Base-by-base conservation (phyloP, 441 rosid genomes). In the Syzygium syzygioides region DNA sequence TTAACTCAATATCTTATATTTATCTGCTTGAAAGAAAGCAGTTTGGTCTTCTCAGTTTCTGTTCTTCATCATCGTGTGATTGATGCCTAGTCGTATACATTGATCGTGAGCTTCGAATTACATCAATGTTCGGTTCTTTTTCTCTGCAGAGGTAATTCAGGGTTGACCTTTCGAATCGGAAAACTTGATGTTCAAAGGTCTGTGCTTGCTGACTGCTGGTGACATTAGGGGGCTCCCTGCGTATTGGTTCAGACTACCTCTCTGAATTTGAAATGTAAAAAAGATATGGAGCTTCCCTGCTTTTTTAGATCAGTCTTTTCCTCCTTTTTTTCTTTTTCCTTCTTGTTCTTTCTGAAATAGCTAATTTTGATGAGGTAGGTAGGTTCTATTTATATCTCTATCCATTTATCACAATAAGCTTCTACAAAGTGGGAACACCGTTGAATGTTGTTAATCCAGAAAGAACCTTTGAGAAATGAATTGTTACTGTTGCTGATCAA, bases 61-160 rank as follows among this genome's bases (percentile, higher is more conserved):
- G 50, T 53, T 88, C 56, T 62, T 64, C 41, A 57, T 87, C 76
- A 66, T 87, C 79, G 37, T 64, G 68, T 56, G 85, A 62, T 88
- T 62, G 80, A 37, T 71, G 28, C 41, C 80, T 71, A 12, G 80
- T 71, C 80, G 12, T 23, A 25, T 71, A 37, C 52, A 37, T 71
- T 23, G 83, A 71, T 37, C 50, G 14, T 71, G 37, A 20, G 83
- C 50, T 71, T 37, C 48, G 52, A 71, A 71, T 71, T 37, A 71
- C n/a, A 37, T 37, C 83, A 37, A 71, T 28, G 41, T 20, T 56
- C 10, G 10, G 14, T 59, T 85, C 54, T 28, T 53, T 84, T 37
- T 50, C 45, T 86, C 25, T 90, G 92, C 95, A 94, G 96, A 94
- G 94, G 85, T 95, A 92, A 94, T 45, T 54, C 55, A 85, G 88